Percentiles rank a stretch among this genome's conserved stretches.
These are phyloP conservation scores for Amanita molliuscula DNA, from an alignment of 768 basidiomycete species.

Conservation along the genomic window DNA sequence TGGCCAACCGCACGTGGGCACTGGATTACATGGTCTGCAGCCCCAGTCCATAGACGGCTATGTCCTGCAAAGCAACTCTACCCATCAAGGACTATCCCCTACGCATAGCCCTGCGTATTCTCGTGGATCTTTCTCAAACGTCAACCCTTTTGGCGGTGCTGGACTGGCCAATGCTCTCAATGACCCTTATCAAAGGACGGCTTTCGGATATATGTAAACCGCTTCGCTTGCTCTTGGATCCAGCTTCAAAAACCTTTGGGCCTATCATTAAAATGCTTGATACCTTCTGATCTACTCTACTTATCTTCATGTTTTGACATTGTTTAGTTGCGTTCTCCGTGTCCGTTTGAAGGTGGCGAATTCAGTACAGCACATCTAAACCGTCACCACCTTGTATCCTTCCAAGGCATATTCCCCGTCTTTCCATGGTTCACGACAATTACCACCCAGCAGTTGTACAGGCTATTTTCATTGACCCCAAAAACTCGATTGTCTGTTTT, in stretches of 20 bases:
- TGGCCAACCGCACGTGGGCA: conserved; percentile 43
- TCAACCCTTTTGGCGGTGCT: conserved; percentile 43
- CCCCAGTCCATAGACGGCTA: conserved; percentile 74
- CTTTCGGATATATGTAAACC: conserved; percentile 73
- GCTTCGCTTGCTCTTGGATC: conserved; percentile 13
- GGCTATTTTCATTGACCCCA: conserved; percentile 42
- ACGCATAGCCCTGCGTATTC: conserved; percentile 52
- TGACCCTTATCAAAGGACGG: conserved; percentile 69
- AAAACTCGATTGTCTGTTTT: conserved; percentile 52
- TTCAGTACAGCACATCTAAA: conserved; percentile 24
- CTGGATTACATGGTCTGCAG: conserved; percentile 51
- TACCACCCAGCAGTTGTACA: conserved; percentile 49
- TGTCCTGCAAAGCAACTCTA: conserved; percentile 64
- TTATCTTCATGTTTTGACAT: conserved; percentile 29
- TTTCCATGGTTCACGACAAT: conserved; percentile 37
- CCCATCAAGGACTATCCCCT: conserved; percentile 52
- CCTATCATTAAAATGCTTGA: conserved; percentile 16
- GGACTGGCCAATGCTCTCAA: conserved; percentile 44
- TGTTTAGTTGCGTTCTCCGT: conserved; percentile 30
- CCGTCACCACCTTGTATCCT: conserved; percentile 55
- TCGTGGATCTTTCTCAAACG: conserved; percentile 37
- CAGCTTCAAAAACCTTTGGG: conserved; percentile 16
- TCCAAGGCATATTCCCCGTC: conserved; percentile 49
- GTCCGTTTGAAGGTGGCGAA: conserved; percentile 26
- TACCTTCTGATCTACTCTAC: conserved; percentile 33